Evolutionary conservation across 2,329 filamentous ascomycete genomes (phyloP).

Genomic region (Ascochyta koolunga): DNA sequence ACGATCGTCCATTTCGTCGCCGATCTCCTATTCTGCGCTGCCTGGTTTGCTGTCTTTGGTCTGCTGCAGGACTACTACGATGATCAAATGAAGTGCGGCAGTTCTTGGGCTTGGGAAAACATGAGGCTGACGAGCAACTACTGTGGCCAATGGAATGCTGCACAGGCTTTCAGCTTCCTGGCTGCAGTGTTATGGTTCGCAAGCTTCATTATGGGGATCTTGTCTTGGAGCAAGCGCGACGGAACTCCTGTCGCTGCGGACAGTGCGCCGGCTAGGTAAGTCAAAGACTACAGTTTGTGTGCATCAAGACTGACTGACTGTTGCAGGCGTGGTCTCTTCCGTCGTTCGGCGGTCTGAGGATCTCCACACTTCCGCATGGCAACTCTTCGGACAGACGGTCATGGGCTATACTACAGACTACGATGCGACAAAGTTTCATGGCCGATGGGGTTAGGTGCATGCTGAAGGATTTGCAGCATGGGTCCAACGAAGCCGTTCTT

Average conservation of each 20-base stretch:
- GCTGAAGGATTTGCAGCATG: no score
- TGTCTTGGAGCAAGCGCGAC: slow-evolving; percentile 2
- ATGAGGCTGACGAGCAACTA: slow-evolving; percentile 51
- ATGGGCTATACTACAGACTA: neutral
- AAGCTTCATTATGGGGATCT: slow-evolving; percentile 21
- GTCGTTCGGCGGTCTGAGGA: neutral
- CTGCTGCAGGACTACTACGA: slow-evolving; percentile 49
- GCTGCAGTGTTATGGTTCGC: slow-evolving; percentile 73
- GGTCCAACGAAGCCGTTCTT: neutral
- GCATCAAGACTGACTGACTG: neutral
- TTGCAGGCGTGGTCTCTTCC: slow-evolving; percentile 3
- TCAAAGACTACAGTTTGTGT: neutral
- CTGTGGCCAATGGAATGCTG: slow-evolving; percentile 74
- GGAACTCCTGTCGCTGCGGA: neutral
- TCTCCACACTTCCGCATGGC: no score
- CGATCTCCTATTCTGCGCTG: slow-evolving; percentile 70
- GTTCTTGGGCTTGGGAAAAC: slow-evolving; percentile 58
- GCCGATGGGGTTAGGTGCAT: neutral
- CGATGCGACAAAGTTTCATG: neutral
- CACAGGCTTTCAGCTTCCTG: slow-evolving; percentile 73
- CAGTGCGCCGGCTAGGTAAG: slow-evolving; percentile 3
- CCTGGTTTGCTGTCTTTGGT: slow-evolving; percentile 62
- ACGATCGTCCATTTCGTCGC: slow-evolving; percentile 72
- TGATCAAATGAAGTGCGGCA: slow-evolving; percentile 27
- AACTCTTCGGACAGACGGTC: neutral